A percentile compares a stretch with the other conserved stretches of the same genome.
phyloP scores from a whole-genome alignment of 78 protist species.

The Tieghemostelium lacteum region DNA sequence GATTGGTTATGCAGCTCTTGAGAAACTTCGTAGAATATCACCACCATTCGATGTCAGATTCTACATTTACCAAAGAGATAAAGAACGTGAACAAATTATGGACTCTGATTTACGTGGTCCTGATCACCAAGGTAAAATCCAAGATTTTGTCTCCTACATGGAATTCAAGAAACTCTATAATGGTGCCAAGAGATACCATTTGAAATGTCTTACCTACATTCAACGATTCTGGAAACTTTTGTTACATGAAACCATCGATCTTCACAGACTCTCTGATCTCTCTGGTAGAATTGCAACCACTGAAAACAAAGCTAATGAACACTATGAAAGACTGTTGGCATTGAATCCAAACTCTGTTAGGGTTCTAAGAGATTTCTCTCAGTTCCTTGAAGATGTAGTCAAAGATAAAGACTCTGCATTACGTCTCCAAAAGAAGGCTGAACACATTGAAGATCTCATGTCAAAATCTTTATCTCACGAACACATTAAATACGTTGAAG shows the following conservation, averaged over 20 bases:
- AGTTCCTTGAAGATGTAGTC: constrained; percentile 67
- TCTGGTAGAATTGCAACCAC: constrained; percentile 52
- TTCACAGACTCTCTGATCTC: constrained; percentile 34
- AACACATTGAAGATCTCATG: constrained; percentile 39
- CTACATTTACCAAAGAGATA: constrained; percentile 59
- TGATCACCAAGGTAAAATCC: constrained; percentile 23
- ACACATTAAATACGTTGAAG: not conserved
- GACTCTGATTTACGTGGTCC: constrained; percentile 71
- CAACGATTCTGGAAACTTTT: constrained; percentile 37
- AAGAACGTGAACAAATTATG: constrained; percentile 69
- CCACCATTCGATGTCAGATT: constrained; percentile 58
- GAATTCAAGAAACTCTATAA: constrained; percentile 62
- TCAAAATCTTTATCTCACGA: constrained; percentile 26
- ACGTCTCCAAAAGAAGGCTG: constrained; percentile 38
- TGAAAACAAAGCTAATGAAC: constrained; percentile 55
- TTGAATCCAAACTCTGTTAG: constrained; percentile 66
- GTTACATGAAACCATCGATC: constrained; percentile 53
- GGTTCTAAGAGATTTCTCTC: constrained; percentile 62
- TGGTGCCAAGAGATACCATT: constrained; percentile 49
- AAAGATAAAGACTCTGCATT: constrained; percentile 22
- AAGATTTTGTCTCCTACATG: constrained; percentile 70
- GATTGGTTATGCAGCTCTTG: constrained; percentile 66
- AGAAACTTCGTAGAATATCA: constrained; percentile 34
- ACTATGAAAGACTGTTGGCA: constrained; percentile 47
- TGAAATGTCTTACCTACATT: constrained; percentile 31